Base-by-base conservation (phyloP, 495 filamentous ascomycete species). In the Parathielavia appendiculata region DNA sequence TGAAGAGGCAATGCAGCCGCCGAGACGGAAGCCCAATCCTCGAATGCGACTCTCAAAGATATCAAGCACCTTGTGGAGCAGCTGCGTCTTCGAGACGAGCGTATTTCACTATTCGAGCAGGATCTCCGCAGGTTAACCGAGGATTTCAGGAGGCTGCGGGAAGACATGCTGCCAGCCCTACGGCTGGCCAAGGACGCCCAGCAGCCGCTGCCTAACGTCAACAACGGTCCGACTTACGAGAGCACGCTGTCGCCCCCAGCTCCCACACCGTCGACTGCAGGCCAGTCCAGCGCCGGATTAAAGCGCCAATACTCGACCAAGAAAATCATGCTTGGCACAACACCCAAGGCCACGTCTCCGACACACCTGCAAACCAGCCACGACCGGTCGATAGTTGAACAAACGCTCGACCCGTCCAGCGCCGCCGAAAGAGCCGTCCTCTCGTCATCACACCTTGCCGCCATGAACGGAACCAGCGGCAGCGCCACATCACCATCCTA, bases 301-400 rank as follows among this genome's bases (percentile, higher is more conserved):
- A 88, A 86, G 48, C 81, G 90, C 60, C 88, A 91, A 59, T 93
- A 93, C 70, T 97, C 93, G 35, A 90, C 86, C 47, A 96, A 97
- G 75, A 87, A 90, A 74, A 83, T 93, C 58, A 90, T 93, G 74
- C 82, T 91, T 26, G 90, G 89, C 55, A 78, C 81, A 20, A 86
- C 85, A 35, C 88, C 91, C 5, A 96, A 95, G 73, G 90, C 70
- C 48, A 70, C 74, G 50, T 83, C 81, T 48, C 92, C 93, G 13
- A 95, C 95, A 7, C 86, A 91, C 64, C 79, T 86, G 56, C 84
- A 80, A 62, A 77, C 74, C 13, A 73, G 72, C 23, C 78, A 82
- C 63, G 76, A 83, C 63, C 75, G 77, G 17, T 78, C 78, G 5
- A 75, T 78, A 57, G 77, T 81, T 67, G 80, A 81, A 55, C 79